Base-by-base conservation (phyloP, 1,284 basidiomycete species). In the Ustilago nuda region DNA sequence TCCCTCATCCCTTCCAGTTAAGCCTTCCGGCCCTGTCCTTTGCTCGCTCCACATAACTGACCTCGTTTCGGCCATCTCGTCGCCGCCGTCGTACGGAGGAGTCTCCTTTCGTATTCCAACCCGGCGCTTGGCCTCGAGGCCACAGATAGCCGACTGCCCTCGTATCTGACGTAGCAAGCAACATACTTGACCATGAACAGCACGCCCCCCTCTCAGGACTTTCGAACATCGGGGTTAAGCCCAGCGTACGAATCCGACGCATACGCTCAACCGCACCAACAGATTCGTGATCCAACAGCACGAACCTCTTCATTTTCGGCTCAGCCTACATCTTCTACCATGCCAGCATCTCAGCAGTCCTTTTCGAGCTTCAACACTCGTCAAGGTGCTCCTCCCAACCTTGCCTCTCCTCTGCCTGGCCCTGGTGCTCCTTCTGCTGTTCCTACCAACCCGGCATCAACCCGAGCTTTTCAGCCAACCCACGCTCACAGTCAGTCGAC, bases 401-500 rank as follows among this genome's bases (percentile, higher is more conserved):
- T 36, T 41, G 46, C 57, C 55, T 32, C 51, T 35, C 27, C 53
- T 52, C 15, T 53, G 15, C 27, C 61, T 39, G 33, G 36, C 2
- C 32, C 43, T 4, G 23, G 46, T 36, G 57, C 57, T 54, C 32
- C 51, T 13, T 17, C 48, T 57, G 27, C 53, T 32, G 35, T 56
- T 33, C 15, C 30, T 7, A 33, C 17, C 52, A 45, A 19, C 39
- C 4, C 41, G 53, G 48, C 64, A 6, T 7, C 66, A 7, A 58
- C 60, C 4, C 62, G 62, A 37, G 37, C 23, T 23, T 75, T 75
- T 30, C 72, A 75, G 41, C 72, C 67, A 13, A 60, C 63, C 8
- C 73, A 76, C 55, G 30, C 6, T 33, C 68, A 76, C 48, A 71
- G 67, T 17, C 73, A 76, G 52, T 76, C 73, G 27, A 76, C 73